Base-by-base conservation (phyloP, 495 filamentous ascomycete species). In the Xylaria telfairii region DNA sequence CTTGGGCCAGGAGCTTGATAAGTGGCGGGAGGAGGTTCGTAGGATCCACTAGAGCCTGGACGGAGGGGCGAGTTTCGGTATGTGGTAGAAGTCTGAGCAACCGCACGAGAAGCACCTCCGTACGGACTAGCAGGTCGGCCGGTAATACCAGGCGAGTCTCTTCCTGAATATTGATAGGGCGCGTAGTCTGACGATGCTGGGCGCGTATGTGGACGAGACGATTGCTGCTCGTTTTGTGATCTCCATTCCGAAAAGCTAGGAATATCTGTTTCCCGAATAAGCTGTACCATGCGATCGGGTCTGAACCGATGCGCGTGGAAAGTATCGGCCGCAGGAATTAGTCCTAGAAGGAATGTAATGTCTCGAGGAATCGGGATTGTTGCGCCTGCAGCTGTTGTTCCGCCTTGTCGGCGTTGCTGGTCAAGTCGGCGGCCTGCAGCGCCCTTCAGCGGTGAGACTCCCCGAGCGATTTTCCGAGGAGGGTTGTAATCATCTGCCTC, bases 361-460 rank as follows among this genome's bases (percentile, higher is more conserved):
- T 94, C 90, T 17, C 90, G 86, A n/a, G 95, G 93, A 53, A 98
- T 85, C 75, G 74, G 81, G 71, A 81, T 76, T 63, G 81, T 74
- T 51, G 80, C 68, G 26, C 76, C 65, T 56, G 73, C 68, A 71
- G 81, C 65, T 2, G 83, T 80, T 4, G 81, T 79, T 9, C 80
- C 74, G 7, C 78, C 75, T 65, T 87, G 84, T 24, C 85, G 83
- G 28, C 91, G 89, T 73, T 93, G 91, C 77, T 94, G 92, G 74
- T 97, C 92, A 26, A 96, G 82, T 24, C 93, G 89, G 46, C 94
- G 90, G 46, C 92, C 91, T 24, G 95, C 93, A 1, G 90, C 90
- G 13, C 91, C 92, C 78, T 96, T 97, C 32, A 98, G 84, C 0
- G 96, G 95, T 4, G 68, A 19, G 93, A 97, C 59, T 92, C 94